Evolutionary conservation across 495 filamentous ascomycete species (phyloP).

Genomic region (Entonaema liquescens): DNA sequence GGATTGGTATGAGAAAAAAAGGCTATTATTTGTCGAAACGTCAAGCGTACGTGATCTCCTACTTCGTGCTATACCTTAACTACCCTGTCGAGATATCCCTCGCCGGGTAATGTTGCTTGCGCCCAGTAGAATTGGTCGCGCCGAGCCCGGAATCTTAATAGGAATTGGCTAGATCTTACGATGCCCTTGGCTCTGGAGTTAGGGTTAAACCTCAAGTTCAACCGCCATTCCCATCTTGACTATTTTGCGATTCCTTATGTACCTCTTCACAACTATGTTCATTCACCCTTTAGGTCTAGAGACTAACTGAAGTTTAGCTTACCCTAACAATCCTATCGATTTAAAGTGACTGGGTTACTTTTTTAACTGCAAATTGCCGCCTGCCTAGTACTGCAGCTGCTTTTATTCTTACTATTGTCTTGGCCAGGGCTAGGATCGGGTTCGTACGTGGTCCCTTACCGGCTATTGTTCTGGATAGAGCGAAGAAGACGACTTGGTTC

Average conservation of each 20-base stretch:
- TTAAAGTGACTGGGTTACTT: conserved; percentile 35
- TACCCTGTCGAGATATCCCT: conserved; percentile 46
- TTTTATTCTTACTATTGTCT: conserved; percentile 41
- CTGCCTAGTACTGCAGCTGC: conserved; percentile 12
- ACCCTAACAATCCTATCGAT: conserved; percentile 20
- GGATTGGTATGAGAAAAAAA: conserved; percentile 31
- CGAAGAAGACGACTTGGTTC: conserved; percentile 45
- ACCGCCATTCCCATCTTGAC: conserved; percentile 31
- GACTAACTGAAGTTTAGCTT: conserved; percentile 26
- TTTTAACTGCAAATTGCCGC: conserved; percentile 20
- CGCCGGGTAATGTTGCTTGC: conserved; percentile 39
- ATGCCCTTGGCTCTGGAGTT: conserved; percentile 22
- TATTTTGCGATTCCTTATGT: conserved; percentile 16
- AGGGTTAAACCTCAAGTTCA: conserved; percentile 30
- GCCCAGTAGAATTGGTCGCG: conserved; percentile 36
- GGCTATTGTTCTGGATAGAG: conserved; percentile 47
- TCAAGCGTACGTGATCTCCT: conserved; percentile 52
- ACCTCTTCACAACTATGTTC: conserved; percentile 33
- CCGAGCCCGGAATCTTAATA: conserved; percentile 23
- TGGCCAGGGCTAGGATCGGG: conserved; percentile 31
- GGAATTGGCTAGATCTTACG: conserved; percentile 44
- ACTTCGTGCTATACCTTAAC: conserved; percentile 41
- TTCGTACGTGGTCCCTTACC: conserved; percentile 39
- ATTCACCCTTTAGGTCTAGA: conserved; percentile 16
- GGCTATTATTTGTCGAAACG: conserved; percentile 48